Evolutionary conservation across 208 protist genomes (phyloP).

Genomic region (Acanthamoeba lenticulata): DNA sequence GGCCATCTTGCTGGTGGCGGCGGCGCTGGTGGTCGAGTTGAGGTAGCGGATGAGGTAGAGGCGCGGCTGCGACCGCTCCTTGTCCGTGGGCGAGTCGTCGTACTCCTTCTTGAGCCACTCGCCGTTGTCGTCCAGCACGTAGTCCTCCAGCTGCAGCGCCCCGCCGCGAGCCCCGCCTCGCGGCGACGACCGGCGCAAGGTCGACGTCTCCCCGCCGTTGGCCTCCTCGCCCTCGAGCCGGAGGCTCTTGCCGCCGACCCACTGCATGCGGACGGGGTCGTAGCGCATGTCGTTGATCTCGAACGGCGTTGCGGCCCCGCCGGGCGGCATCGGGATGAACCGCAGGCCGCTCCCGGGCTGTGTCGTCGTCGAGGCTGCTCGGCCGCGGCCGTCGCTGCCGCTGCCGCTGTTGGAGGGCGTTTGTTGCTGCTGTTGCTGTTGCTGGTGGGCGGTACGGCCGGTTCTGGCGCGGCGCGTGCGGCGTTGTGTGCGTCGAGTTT

Average conservation of each 20-base stretch:
- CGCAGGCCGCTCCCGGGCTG: background rate
- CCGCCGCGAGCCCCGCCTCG: background rate
- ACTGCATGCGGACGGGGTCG: background rate
- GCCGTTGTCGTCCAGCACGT: constrained; percentile 8
- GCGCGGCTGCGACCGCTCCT: constrained; percentile 9
- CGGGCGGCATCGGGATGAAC: background rate
- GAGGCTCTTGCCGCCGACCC: background rate
- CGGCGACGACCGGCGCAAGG: background rate
- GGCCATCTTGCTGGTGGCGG: constrained; percentile 2
- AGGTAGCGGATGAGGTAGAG: constrained; percentile 33
- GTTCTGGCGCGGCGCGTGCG: too few species aligned
- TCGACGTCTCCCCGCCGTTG: background rate
- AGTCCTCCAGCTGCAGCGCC: constrained; percentile 1
- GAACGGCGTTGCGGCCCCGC: background rate
- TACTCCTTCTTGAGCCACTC: background rate
- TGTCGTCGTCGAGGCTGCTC: background rate
- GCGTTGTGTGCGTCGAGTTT: too few species aligned
- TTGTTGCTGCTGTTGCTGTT: too few species aligned
- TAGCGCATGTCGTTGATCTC: background rate
- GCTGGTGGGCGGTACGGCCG: too few species aligned
- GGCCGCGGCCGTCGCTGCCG: too few species aligned
- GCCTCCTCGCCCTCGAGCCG: background rate
- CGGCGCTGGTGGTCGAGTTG: background rate
- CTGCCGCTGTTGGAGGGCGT: too few species aligned
- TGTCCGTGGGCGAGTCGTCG: background rate